Base-by-base conservation (phyloP, 257 asterid species). In the Euphrasia confusa region DNA sequence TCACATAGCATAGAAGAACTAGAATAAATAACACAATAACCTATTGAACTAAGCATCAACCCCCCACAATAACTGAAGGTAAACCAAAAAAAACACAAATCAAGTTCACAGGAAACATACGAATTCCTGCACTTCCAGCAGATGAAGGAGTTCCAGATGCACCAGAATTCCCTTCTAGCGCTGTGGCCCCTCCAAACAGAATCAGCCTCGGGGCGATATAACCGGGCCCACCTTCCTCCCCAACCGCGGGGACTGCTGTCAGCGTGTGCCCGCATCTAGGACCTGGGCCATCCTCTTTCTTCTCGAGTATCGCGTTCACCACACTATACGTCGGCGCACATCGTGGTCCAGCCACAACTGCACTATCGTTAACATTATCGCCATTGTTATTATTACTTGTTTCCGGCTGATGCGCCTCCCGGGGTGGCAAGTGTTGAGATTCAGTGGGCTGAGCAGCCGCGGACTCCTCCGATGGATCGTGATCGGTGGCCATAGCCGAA, bases 51-150 rank as follows among this genome's bases (percentile, higher is more conserved):
- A 15, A 52, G 35, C 13, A 13, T 61, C 40, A 44, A 58, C 58
- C 61, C 32, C 56, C 44, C 37, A 24, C 59, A 24, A 48, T n/a
- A 48, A 48, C 14, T 11, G 54, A 13, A 48, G 14, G 33, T 30
- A 30, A 30, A 30, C 0, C 68, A 66, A 66, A 2, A 59, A 30
- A 30, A 30, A 30, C 58, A 52, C 12, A 68, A 27, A 28, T 26
- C 14, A 42, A 64, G 60, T 55, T 35, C 4, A 10, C 1, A 17
- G 24, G 66, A 66, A 66, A 72, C 99, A 35, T 89, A 93, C 99
- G 78, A 68, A 93, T 93, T 72, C 99, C 99, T 33, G 97, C 95
- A 72, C 96, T 93, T 80, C 99, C 99, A 14, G 97, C 99, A 6
- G 99, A 87, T 21, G 97, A 65, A 65, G 99, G 99, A 57, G 99